Evolutionary conservation across 2,329 filamentous ascomycete species (phyloP).

Genomic region (Stagonosporopsis vannaccii): DNA sequence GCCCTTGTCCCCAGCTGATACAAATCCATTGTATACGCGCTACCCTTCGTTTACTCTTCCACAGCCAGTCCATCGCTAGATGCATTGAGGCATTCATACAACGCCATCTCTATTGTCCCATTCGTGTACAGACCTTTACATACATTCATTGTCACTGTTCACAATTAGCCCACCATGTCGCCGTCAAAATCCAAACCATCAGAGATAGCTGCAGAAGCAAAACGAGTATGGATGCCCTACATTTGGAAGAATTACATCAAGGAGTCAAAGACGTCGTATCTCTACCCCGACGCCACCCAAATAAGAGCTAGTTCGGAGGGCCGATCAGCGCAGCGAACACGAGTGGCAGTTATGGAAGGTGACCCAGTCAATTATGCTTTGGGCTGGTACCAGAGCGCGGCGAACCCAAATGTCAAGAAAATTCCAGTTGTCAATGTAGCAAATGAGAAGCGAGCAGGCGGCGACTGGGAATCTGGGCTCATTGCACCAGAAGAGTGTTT

Average conservation of each 20-base stretch:
- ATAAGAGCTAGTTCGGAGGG: constrained; percentile 56
- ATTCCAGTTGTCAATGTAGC: constrained; percentile 76
- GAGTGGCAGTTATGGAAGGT: constrained; percentile 55
- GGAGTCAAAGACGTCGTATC: constrained; percentile 65
- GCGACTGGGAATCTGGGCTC: constrained; percentile 77
- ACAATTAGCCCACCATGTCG: constrained; percentile 55
- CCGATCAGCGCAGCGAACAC: constrained; percentile 52
- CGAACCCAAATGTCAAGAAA: constrained; percentile 39
- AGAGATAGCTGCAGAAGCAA: constrained; percentile 77
- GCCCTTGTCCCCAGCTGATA: constrained; percentile 31
- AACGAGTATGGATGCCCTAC: constrained; percentile 71
- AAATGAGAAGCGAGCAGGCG: constrained; percentile 77
- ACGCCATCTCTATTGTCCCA: constrained; percentile 5
- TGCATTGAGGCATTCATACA: constrained; percentile 11
- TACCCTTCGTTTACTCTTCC: constrained; percentile 14
- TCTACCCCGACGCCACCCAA: constrained; percentile 56
- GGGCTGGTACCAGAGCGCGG: constrained; percentile 59
- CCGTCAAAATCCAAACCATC: constrained; percentile 68
- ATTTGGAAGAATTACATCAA: constrained; percentile 64
- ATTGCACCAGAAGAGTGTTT: constrained; percentile 75
- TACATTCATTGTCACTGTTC: constrained; percentile 10
- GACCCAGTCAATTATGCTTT: constrained; percentile 62
- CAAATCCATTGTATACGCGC: constrained; percentile 16
- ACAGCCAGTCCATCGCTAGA: constrained; percentile 9
- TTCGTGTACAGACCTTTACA: constrained; percentile 4